A percentile compares a stretch with the other conserved stretches of the same genome.
Conservation (phyloP, 495 filamentous ascomycete species). For the Recurvomyces mirabilis region DNA sequence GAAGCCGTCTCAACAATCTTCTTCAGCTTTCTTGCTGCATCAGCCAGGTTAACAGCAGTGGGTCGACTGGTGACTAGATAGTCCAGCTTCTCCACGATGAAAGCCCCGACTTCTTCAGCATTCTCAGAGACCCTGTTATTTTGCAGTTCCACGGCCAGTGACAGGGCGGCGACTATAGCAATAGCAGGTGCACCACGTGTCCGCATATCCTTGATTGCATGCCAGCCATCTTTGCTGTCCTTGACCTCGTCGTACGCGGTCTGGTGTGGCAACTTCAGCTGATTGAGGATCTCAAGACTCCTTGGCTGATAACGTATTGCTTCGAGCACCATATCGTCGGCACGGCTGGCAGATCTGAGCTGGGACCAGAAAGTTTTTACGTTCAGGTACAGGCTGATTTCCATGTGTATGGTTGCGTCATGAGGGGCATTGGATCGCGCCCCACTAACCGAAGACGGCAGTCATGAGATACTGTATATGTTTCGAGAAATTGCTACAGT, state of each 20-base stretch:
- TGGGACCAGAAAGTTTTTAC: conserved; percentile 1
- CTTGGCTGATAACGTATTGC: conserved; percentile 78
- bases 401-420: too few relatives aligned
- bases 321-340: conserved; percentile 50
- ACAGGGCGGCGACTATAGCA: conserved; percentile 87
- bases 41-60: conserved; percentile 87
- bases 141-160: conserved; percentile 64
- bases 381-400: too few relatives aligned
- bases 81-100: conserved; percentile 62
- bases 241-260: conserved; percentile 65
- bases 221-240: conserved; percentile 72
- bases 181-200: conserved; percentile 92
- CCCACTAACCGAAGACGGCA: too few relatives aligned
- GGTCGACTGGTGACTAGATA: conserved; percentile 80
- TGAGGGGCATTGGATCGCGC: background rate
- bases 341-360: background rate
- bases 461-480: too few relatives aligned
- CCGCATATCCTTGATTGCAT: conserved; percentile 87
- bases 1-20: conserved; percentile 37
- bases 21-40: conserved; percentile 75
- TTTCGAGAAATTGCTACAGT: too few relatives aligned
- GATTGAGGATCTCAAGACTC: conserved; percentile 75
- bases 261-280: conserved; percentile 78
- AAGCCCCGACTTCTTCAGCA: conserved; percentile 47
- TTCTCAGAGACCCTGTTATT: conserved; percentile 27